Conservation (phyloP, 495 filamentous ascomycete species). For the Aspergillus coremiiformis region DNA sequence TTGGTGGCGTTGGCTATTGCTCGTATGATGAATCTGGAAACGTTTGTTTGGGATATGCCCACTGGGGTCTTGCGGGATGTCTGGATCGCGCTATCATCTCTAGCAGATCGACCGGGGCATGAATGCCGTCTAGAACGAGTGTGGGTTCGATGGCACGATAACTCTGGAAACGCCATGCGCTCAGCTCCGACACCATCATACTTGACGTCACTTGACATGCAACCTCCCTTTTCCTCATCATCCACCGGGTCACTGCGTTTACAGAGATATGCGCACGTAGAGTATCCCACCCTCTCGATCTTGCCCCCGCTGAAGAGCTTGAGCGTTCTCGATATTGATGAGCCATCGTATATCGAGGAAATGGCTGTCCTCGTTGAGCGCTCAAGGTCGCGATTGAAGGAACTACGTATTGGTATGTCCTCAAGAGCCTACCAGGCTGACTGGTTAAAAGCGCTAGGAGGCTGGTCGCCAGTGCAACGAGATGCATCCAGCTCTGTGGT, state of each 20-base stretch:
- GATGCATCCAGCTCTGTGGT: slow-evolving; percentile 13
- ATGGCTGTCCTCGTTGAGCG: slow-evolving; percentile 74
- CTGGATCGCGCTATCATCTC: slow-evolving; percentile 73
- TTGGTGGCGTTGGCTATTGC: slow-evolving; percentile 78
- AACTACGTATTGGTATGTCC: slow-evolving; percentile 76
- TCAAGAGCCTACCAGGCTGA: slow-evolving; percentile 45
- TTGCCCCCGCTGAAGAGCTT: slow-evolving; percentile 74
- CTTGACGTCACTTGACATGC: slow-evolving; percentile 19
- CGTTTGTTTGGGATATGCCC: slow-evolving; percentile 95
- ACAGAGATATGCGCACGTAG: slow-evolving; percentile 48
- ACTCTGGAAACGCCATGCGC: slow-evolving; percentile 43
- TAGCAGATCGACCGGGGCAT: slow-evolving; percentile 53
- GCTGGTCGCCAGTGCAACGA: slow-evolving; percentile 14
- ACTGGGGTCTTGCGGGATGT: slow-evolving; percentile 83
- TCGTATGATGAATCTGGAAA: slow-evolving; percentile 83
- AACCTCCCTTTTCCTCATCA: slow-evolving; percentile 5
- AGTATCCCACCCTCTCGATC: slow-evolving; percentile 81
- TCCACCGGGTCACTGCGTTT: slow-evolving; percentile 13
- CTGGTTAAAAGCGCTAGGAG: slow-evolving; percentile 51
- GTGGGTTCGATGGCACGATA: slow-evolving; percentile 90
- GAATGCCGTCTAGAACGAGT: slow-evolving; percentile 67
- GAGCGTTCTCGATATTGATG: slow-evolving; percentile 83
- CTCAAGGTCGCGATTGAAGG: slow-evolving; percentile 58
- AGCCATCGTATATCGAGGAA: slow-evolving; percentile 81
- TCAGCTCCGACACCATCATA: slow-evolving; percentile 15